phyloP scores from a whole-genome alignment of 257 asterid genomes.

The Cruciata laevipes region DNA sequence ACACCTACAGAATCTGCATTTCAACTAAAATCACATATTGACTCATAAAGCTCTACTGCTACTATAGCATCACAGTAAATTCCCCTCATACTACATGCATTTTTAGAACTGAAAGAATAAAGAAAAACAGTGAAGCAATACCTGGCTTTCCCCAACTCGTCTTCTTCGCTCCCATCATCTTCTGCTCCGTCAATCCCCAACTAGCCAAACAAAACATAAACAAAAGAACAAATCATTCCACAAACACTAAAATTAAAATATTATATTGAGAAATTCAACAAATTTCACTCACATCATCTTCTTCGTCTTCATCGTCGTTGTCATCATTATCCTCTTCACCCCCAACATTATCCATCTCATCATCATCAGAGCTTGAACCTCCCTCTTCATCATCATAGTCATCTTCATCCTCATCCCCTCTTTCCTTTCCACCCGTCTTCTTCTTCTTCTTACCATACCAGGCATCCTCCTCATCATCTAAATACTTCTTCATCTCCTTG shows the following conservation, averaged over 20 bases:
- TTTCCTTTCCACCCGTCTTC: slow-evolving; percentile 23
- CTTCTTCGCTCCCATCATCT: slow-evolving; percentile 39
- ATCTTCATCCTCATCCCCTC: slow-evolving; percentile 25
- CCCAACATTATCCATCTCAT: slow-evolving; percentile 33
- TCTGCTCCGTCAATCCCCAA: slow-evolving; percentile 51
- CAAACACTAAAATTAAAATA: slow-evolving; percentile 6
- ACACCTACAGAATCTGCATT: not conserved
- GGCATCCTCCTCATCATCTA: slow-evolving; percentile 65
- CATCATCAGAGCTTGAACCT: slow-evolving; percentile 23
- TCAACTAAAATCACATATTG: not conserved
- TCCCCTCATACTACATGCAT: not conserved
- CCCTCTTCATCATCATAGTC: slow-evolving; percentile 28
- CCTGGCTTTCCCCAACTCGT: slow-evolving; percentile 53
- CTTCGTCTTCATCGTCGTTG: slow-evolving; percentile 36
- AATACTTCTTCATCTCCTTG: slow-evolving; percentile 66
- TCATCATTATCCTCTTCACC: slow-evolving; percentile 30
- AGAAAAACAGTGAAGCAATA: slow-evolving; percentile 16
- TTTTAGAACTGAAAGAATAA: not conserved
- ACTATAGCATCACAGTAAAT: not conserved
- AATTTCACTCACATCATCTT: slow-evolving; percentile 44
- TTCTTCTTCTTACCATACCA: slow-evolving; percentile 61
- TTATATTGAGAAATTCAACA: slow-evolving; percentile 2
- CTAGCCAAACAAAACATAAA: slow-evolving; percentile 31
- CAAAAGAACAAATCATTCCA: slow-evolving; percentile 3
- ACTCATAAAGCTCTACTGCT: not conserved